Evolutionary conservation across 2,329 filamentous ascomycete genomes (phyloP).

Genomic region (Aspergillus sp.): DNA sequence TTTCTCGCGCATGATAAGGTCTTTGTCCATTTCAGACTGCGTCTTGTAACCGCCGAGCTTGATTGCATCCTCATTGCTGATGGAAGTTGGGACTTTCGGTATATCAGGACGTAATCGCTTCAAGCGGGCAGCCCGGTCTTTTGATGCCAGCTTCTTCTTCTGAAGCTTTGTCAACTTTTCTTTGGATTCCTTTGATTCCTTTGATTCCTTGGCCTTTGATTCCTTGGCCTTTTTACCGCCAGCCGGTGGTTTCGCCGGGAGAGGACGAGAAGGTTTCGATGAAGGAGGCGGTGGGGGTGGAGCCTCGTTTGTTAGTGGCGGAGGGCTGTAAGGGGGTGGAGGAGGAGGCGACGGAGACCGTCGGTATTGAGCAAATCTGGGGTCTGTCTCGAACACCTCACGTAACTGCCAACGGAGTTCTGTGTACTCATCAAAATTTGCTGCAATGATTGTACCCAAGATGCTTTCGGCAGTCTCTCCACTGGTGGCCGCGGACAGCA

Average conservation of each 20-base stretch:
- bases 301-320: conserved; percentile 17
- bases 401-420: conserved; percentile 65
- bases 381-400: conserved; percentile 49
- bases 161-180: conserved; percentile 27
- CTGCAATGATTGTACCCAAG: conserved; percentile 69
- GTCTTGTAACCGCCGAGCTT: conserved; percentile 32
- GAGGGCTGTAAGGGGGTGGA: conserved; percentile 24
- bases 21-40: conserved; percentile 33
- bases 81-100: conserved; percentile 23
- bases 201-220: conserved; percentile 16
- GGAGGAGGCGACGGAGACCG: conserved; percentile 19
- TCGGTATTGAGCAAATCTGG: conserved; percentile 34
- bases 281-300: conserved; percentile 24
- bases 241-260: conserved; percentile 21
- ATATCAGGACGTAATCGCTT: conserved; percentile 32
- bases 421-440: conserved; percentile 75
- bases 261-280: conserved; percentile 4
- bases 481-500: conserved; percentile 41
- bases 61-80: conserved; percentile 30
- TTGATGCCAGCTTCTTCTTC: conserved; percentile 26
- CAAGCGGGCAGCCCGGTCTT: conserved; percentile 32
- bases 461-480: conserved; percentile 52
- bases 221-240: conserved; percentile 22
- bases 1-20: conserved; percentile 27
- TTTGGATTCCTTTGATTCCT: conserved; percentile 9